Conservation (phyloP, 805 yeast genomes). For the Yamadazyma tumulicola region DNA sequence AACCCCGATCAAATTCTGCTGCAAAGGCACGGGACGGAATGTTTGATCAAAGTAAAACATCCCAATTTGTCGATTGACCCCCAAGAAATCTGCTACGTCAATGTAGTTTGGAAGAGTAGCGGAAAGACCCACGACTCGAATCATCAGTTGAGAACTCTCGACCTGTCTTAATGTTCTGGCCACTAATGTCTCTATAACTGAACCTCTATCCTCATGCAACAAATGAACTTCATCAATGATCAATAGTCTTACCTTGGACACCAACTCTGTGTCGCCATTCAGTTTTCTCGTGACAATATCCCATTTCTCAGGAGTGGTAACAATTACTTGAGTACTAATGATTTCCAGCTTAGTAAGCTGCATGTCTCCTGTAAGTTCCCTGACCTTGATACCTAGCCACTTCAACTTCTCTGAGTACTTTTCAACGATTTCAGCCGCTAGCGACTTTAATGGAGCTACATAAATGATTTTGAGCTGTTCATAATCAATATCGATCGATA, state of each 20-base stretch:
- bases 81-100: slow-evolving; percentile 92
- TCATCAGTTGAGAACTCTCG: slow-evolving; percentile 90
- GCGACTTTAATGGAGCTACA: slow-evolving; percentile 89
- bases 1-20: slow-evolving; percentile 85
- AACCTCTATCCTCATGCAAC: slow-evolving; percentile 96
- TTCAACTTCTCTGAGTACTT: slow-evolving; percentile 73
- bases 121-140: slow-evolving; percentile 87
- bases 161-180: slow-evolving; percentile 94
- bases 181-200: slow-evolving; percentile 92
- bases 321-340: slow-evolving; percentile 72
- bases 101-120: slow-evolving; percentile 90
- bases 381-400: slow-evolving; percentile 83
- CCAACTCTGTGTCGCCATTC: slow-evolving; percentile 81
- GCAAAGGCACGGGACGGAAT: slow-evolving; percentile 89
- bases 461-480: slow-evolving; percentile 88
- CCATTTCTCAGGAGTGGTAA: slow-evolving; percentile 98
- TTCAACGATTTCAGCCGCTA: slow-evolving; percentile 96
- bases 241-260: slow-evolving; percentile 76
- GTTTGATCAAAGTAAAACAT: slow-evolving; percentile 93
- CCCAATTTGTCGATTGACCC: slow-evolving; percentile 86
- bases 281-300: slow-evolving; percentile 96
- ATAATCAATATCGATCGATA: slow-evolving; percentile 63
- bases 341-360: slow-evolving; percentile 75
- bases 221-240: slow-evolving; percentile 97
- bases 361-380: slow-evolving; percentile 91